A percentile compares a stretch with the other conserved stretches of the same genome.
These are phyloP conservation scores for Trichoderma guizhouense DNA, from an alignment of 2,329 filamentous ascomycete species.

Conservation along the genomic window DNA sequence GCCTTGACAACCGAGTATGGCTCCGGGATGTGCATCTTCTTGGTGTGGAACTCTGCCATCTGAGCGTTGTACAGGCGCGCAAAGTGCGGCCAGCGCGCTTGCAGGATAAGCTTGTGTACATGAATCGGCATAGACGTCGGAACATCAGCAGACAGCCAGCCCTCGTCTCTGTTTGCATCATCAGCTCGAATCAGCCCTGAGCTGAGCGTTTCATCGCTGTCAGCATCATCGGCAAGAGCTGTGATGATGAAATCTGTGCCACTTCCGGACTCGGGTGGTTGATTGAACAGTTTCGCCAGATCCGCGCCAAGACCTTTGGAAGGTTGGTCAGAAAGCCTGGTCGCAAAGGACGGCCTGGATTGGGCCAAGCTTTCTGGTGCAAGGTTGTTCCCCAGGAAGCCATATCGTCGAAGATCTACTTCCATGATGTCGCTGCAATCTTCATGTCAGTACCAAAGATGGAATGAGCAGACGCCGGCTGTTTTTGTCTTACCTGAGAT, in stretches of 20 bases:
- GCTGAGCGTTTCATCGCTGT: slow-evolving; percentile 61
- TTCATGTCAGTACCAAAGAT: not conserved
- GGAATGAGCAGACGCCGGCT: not conserved
- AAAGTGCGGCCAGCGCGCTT: slow-evolving; percentile 96
- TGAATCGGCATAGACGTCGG: slow-evolving; percentile 81
- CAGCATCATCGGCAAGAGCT: slow-evolving; percentile 73
- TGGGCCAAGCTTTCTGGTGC: slow-evolving; percentile 52
- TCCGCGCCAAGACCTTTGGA: slow-evolving; percentile 76
- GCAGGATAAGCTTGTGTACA: slow-evolving; percentile 90
- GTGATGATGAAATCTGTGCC: slow-evolving; percentile 91
- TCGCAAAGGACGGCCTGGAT: slow-evolving; percentile 46
- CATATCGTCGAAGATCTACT: slow-evolving; percentile 87
- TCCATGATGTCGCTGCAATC: slow-evolving; percentile 74
- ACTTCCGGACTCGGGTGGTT: slow-evolving; percentile 76
- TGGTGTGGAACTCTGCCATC: slow-evolving; percentile 96
- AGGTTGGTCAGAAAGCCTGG: slow-evolving; percentile 49
- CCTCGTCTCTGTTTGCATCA: slow-evolving; percentile 43
- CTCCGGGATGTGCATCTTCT: slow-evolving; percentile 96
- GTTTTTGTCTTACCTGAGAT: slow-evolving; percentile 55
- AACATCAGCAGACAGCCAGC: slow-evolving; percentile 59
- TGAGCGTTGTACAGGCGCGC: slow-evolving; percentile 85
- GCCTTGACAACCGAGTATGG: slow-evolving; percentile 91
- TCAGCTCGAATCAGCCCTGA: slow-evolving; percentile 47
- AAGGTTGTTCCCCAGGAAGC: slow-evolving; percentile 78
- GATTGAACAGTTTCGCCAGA: slow-evolving; percentile 81